Base-by-base conservation (phyloP, 768 basidiomycete species). In the Boletus subparvulus region DNA sequence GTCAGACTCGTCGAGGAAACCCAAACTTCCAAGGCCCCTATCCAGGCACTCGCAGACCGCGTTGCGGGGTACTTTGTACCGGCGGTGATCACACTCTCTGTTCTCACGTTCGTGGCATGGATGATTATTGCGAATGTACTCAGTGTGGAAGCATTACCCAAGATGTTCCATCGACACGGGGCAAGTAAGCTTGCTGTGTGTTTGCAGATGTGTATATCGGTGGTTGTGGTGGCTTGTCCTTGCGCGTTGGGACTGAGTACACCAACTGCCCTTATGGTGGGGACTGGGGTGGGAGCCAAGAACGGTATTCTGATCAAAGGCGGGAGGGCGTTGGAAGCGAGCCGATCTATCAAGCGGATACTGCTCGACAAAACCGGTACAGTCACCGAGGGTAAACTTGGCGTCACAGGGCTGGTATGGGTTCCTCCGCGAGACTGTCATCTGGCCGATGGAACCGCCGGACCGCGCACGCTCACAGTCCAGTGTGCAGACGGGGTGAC, bases 271-370 rank as follows among this genome's bases (percentile, higher is more conserved):
- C 94, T 98, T 74, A 98, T 98, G 97, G 97, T 98, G 33, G 97
- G 97, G 17, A 98, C 96, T 0, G 97, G 97, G 1, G 86, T 98
- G 54, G 97, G 97, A 2, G 97, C 97, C 10, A 83, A 90, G 76
- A 96, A 98, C 65, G 96, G 97, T 0, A 98, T 99, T 56, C 75
- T 99, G 45, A 98, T 99, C 83, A 99, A 99, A 70, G 95, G 97
- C 21, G 97, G 95, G 2, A 80, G 90, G 14, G 95, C 97, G 3
- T 78, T 99, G 28, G 97, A 99, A 69, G 94, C 92, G 4, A 94
- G 93, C 72, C 86, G 83, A 61, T 79, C 80, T 50, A 85, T 98
- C 65, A 85, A 86, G 69, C 80, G 85, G 14, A 85, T 98, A 60
- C 84, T 97, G 0, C 69, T 98, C 47, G 97, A 99, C 80, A 99